Evolutionary conservation across 306 rosid genomes (phyloP).

Genomic region (Malus asiatica): DNA sequence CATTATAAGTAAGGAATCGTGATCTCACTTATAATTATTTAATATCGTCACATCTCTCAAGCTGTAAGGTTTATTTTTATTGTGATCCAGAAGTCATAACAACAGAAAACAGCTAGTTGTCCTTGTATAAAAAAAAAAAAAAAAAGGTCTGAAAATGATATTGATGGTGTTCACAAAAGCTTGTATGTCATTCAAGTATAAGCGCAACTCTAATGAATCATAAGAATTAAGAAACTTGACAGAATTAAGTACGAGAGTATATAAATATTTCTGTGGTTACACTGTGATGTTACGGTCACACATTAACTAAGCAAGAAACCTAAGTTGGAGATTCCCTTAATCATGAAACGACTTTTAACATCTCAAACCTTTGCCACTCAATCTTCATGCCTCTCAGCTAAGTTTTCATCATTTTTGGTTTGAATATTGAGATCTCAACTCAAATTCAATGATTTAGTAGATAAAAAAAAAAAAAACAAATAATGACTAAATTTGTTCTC

Average conservation of each 20-base stretch:
- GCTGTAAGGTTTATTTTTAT: not conserved
- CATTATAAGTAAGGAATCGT: not conserved
- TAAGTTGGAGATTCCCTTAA: no score
- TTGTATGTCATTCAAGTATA: not conserved
- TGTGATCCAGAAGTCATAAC: not conserved
- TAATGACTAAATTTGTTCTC: no score
- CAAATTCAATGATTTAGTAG: not conserved
- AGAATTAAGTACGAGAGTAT: not conserved
- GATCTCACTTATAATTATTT: not conserved
- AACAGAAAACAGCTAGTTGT: not conserved
- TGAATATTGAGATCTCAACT: not conserved
- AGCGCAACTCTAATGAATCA: no score
- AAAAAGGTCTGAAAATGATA: not conserved
- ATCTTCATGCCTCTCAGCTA: not conserved
- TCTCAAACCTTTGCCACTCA: not conserved
- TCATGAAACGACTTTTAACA: not conserved
- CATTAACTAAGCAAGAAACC: no score
- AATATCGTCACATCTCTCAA: not conserved
- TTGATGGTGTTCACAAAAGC: not conserved
- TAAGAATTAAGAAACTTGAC: not conserved
- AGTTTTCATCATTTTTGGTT: not conserved
- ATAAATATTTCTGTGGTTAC: not conserved
- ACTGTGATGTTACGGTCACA: no score
- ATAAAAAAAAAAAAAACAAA: no score
- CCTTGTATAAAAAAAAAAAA: not conserved